These are phyloP conservation scores for Russula griseocarnosa DNA, from an alignment of 768 basidiomycete genomes.

Conservation along the genomic window DNA sequence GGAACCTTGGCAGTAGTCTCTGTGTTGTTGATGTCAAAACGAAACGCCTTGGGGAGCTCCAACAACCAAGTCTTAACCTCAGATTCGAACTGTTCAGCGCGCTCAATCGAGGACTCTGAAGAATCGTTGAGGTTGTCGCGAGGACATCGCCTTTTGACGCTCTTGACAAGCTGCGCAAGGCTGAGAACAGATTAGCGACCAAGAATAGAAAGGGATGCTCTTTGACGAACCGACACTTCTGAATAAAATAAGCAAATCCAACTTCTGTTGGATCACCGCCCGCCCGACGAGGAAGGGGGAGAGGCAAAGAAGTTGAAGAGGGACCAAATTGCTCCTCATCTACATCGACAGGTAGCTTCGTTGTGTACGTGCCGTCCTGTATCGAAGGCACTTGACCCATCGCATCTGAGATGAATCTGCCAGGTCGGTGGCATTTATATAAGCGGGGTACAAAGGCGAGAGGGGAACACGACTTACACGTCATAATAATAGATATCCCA, in stretches of 20 bases:
- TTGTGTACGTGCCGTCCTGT: conserved; percentile 50
- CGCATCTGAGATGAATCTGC: conserved; percentile 66
- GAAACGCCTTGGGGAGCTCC: conserved; percentile 49
- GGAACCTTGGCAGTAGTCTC: conserved; percentile 27
- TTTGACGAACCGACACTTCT: conserved; percentile 55
- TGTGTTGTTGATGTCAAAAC: conserved; percentile 41
- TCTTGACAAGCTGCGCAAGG: conserved; percentile 60
- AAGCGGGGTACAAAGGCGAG: neutral
- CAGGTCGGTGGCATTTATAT: neutral
- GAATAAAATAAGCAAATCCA: conserved; percentile 47
- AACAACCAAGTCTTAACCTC: conserved; percentile 53
- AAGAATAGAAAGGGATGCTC: neutral
- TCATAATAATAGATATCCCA: conserved; percentile 81
- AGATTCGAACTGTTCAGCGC: conserved; percentile 53
- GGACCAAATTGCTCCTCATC: conserved; percentile 52
- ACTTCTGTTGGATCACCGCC: conserved; percentile 33
- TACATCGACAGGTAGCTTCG: conserved; percentile 53
- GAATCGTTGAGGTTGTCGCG: conserved; percentile 37
- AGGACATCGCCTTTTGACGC: conserved; percentile 50
- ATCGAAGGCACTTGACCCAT: conserved; percentile 62
- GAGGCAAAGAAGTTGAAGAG: conserved; percentile 44
- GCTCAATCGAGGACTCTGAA: conserved; percentile 50
- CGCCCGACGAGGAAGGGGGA: conserved; percentile 33
- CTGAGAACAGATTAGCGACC: conserved; percentile 35
- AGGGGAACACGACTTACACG: conserved; percentile 46